Conservation (phyloP, 495 filamentous ascomycete species). For the Aspergillus hancockii region DNA sequence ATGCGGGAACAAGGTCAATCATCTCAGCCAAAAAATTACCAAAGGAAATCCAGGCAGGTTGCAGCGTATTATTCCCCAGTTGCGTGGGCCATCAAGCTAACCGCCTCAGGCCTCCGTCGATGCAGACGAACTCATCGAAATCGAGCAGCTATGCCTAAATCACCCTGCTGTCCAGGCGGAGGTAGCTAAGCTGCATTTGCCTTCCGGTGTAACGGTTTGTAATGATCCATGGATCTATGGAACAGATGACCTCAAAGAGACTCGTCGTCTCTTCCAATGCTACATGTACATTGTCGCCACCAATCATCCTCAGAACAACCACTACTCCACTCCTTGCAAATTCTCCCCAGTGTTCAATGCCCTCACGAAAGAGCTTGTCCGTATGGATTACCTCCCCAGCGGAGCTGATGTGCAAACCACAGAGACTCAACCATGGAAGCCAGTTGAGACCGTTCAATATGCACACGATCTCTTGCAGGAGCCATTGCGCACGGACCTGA, state of each 20-base stretch:
- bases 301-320: conserved; percentile 56
- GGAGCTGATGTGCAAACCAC: conserved; percentile 31
- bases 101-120: conserved; percentile 37
- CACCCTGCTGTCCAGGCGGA: conserved; percentile 44
- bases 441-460: conserved; percentile 57
- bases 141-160: conserved; percentile 41
- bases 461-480: conserved; percentile 42
- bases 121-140: conserved; percentile 40
- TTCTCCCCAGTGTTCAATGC: conserved; percentile 77
- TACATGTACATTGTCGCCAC: conserved; percentile 46
- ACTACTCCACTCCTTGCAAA: conserved; percentile 77
- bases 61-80: too few relatives aligned
- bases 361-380: conserved; percentile 63
- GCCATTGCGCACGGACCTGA: conserved; percentile 58
- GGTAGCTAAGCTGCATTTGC: conserved; percentile 44
- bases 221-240: conserved; percentile 52
- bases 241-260: conserved; percentile 37
- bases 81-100: too few relatives aligned
- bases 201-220: conserved; percentile 41
- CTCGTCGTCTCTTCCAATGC: conserved; percentile 46
- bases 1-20: conserved; percentile 40
- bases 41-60: conserved; percentile 39
- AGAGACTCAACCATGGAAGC: conserved; percentile 44
- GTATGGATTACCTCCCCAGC: conserved; percentile 52
- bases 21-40: conserved; percentile 43